Evolutionary conservation across 306 rosid species (phyloP).

Genomic region (Rubus parviflorus): DNA sequence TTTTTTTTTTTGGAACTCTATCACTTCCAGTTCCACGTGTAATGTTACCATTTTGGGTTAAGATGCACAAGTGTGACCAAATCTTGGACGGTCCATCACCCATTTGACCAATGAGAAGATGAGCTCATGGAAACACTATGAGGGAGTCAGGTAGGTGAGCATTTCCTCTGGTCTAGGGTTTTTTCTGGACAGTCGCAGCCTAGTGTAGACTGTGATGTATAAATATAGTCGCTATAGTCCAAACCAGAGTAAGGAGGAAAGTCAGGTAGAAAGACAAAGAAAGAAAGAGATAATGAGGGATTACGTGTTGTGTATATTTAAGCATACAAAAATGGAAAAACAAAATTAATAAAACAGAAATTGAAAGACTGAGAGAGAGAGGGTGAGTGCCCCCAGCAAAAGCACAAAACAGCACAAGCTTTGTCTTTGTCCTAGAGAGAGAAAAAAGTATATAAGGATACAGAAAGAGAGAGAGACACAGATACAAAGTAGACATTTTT

Average conservation of each 20-base stretch:
- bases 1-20: background rate
- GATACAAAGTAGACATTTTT: constrained; percentile 22
- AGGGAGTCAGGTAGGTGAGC: background rate
- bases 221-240: constrained; percentile 22
- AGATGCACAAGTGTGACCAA: background rate
- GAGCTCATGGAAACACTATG: background rate
- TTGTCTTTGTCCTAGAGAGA: constrained; percentile 37
- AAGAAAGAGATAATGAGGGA: background rate
- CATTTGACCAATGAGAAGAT: background rate
- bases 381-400: constrained; percentile 2
- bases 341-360: background rate
- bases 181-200: background rate
- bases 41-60: background rate
- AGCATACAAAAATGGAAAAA: constrained; percentile 2
- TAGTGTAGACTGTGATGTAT: constrained; percentile 4
- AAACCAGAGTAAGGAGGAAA: constrained; percentile 3
- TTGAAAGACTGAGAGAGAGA: background rate
- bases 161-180: background rate
- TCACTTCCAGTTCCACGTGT: background rate
- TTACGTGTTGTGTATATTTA: background rate
- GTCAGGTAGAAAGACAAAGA: constrained; percentile 21
- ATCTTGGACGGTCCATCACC: background rate
- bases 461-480: constrained; percentile 13
- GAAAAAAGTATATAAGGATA: constrained; percentile 30
- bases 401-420: constrained; percentile 29